Evolutionary conservation across 2,329 filamentous ascomycete species (phyloP), one percentile per base, ranked within the genome.

Genomic region (Pseudonectria foliicola): DNA sequence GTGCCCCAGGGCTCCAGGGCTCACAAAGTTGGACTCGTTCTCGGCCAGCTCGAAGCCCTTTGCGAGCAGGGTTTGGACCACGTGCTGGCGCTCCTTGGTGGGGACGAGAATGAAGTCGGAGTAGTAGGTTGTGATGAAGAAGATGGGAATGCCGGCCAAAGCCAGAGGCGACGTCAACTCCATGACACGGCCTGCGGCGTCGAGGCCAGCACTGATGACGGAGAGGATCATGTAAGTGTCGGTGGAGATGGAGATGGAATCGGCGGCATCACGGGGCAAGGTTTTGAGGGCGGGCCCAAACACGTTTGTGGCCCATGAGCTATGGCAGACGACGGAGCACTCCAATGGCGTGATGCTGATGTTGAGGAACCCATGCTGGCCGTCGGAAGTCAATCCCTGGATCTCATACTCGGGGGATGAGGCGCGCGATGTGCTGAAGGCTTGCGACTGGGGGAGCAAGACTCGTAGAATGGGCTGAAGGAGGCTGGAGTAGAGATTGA

Each of bases 121-220:
- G 63, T 94, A 96, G 63, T 96, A 98, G 23, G 88, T 95, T 4
- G 90, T 95, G 59, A 95, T 94, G 72, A 96, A 96, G 69, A 96
- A 95, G 55, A 98, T 94, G 34, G 90, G 85, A 34, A 96, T 92
- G 49, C 87, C 86, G 32, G 90, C 90, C 56, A 95, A 73, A 18
- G 92, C 90, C 23, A 96, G 71, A 5, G 90, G 92, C 34, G 82
- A 89, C 7, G 89, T 95, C 42, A 98, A 63, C 55, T 96, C 90
- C 50, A 95, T 76, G 6, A 98, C 90, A 37, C 89, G 77, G 49
- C 89, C 87, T 6, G 88, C 89, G 8, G 90, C 89, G 56, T 95
- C 89, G 49, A 95, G 80, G 7, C 89, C 88, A 48, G 89, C 84
- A 44, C 85, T 88, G 43, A 87, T 86, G 40, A 98, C 86, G 43